Evolutionary conservation across 140 eudicot genomes (phyloP).

Genomic region (Stevia rebaudiana): DNA sequence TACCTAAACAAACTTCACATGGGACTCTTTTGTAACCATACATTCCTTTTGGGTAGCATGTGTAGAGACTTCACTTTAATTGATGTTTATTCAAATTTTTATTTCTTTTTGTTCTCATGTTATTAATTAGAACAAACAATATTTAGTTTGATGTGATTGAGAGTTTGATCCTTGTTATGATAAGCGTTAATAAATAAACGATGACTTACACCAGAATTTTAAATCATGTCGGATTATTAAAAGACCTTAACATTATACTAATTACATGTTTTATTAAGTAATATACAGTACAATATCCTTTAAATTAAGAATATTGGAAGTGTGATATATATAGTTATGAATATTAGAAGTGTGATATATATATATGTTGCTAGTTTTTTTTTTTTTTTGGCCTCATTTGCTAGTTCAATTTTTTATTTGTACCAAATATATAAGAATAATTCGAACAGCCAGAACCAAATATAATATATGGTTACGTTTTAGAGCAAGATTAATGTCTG

Average conservation of each 20-base stretch:
- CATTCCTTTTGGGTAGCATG: slow-evolving; percentile 15
- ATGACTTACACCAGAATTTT: background rate
- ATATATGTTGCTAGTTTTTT: background rate
- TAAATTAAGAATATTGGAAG: background rate
- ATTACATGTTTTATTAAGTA: background rate
- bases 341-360: background rate
- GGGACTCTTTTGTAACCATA: slow-evolving; percentile 15
- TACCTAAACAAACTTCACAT: slow-evolving; percentile 27
- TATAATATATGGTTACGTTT: background rate
- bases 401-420: background rate
- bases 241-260: background rate
- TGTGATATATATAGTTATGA: no score
- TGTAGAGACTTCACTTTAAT: slow-evolving; percentile 22
- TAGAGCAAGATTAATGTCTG: slow-evolving; percentile 11
- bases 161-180: background rate
- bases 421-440: no score
- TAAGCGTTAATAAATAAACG: background rate
- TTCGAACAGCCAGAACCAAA: no score
- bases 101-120: background rate
- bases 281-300: background rate
- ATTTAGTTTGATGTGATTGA: background rate
- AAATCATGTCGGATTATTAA: background rate
- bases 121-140: background rate
- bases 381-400: background rate
- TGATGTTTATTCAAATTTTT: background rate